A percentile compares a stretch with the other conserved stretches of the same genome.
Conservation (phyloP, 179 eudicot genomes). For the Gypsophila paniculata region DNA sequence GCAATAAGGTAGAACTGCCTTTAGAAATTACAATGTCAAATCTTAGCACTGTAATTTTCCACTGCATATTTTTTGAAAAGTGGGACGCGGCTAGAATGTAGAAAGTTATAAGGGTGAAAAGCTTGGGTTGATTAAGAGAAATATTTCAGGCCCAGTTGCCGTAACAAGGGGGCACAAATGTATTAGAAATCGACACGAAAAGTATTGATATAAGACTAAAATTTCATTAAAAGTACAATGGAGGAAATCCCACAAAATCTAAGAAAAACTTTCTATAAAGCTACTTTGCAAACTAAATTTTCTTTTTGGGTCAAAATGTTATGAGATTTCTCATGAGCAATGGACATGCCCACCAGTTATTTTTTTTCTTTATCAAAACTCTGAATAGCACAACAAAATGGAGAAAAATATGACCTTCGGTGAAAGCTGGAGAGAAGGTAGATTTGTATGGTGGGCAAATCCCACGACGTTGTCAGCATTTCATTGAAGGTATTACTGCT, state of each 20-base stretch:
- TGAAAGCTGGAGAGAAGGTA: slow-evolving; percentile 5
- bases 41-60: too few relatives aligned
- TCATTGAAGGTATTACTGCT: slow-evolving; percentile 20
- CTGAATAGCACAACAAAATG: slow-evolving; percentile 22
- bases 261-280: slow-evolving; percentile 1
- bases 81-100: not conserved
- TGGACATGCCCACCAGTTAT: slow-evolving; percentile 6
- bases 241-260: not conserved
- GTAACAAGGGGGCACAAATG: not conserved
- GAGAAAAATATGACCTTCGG: slow-evolving; percentile 7
- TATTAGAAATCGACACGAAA: not conserved
- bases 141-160: not conserved
- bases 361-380: not conserved
- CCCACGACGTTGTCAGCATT: slow-evolving; percentile 12
- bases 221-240: not conserved
- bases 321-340: not conserved
- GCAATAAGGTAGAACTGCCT: too few relatives aligned
- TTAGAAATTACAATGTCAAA: too few relatives aligned
- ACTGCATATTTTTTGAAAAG: not conserved
- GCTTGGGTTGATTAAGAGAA: not conserved
- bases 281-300: slow-evolving; percentile 15
- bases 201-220: not conserved
- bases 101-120: not conserved
- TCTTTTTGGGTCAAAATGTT: slow-evolving; percentile 3
- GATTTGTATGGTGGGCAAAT: slow-evolving; percentile 10